A percentile compares a stretch with the other conserved stretches of the same genome.
Evolutionary conservation across 2,329 filamentous ascomycete species (phyloP).

Genomic region (Neofusicoccum kwambonambiense): DNA sequence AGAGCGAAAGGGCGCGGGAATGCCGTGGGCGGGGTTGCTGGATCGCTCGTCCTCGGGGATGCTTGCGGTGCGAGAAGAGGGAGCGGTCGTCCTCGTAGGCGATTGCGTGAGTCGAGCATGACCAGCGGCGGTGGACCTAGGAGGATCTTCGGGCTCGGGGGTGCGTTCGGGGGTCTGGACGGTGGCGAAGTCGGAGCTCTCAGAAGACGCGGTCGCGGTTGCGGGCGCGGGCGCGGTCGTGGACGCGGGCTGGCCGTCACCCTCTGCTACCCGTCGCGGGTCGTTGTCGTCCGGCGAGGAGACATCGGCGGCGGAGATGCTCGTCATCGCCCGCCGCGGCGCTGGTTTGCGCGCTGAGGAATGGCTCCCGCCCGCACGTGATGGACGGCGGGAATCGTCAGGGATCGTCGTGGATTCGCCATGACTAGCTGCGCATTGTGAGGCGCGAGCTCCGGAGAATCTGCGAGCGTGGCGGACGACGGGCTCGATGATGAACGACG

Average conservation of each 20-base stretch:
- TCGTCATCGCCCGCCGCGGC: neutral
- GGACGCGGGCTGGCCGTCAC: neutral
- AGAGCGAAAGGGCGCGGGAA: constrained; percentile 30
- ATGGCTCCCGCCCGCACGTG: constrained; percentile 22
- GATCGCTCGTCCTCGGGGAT: constrained; percentile 23
- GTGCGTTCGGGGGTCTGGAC: constrained; percentile 4
- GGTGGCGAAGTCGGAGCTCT: constrained; percentile 20
- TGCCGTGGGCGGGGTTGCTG: constrained; percentile 29
- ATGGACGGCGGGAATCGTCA: constrained; percentile 18
- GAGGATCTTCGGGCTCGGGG: constrained; percentile 15
- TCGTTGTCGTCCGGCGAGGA: neutral
- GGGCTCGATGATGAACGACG: constrained; percentile 41
- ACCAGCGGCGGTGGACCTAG: constrained; percentile 17
- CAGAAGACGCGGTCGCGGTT: neutral
- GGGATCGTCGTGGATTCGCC: constrained; percentile 16
- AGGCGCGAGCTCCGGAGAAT: constrained; percentile 29
- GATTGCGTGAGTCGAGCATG: constrained; percentile 24
- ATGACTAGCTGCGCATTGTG: constrained; percentile 13
- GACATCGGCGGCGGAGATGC: neutral
- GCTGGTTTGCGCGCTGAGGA: neutral
- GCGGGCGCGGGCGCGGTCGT: neutral
- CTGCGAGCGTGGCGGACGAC: constrained; percentile 40
- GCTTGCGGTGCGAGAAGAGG: constrained; percentile 21
- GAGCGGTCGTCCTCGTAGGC: constrained; percentile 23
- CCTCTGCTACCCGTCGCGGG: neutral